Evolutionary conservation across 768 basidiomycete species (phyloP).

Genomic region (Tephrocybe sp.): DNA sequence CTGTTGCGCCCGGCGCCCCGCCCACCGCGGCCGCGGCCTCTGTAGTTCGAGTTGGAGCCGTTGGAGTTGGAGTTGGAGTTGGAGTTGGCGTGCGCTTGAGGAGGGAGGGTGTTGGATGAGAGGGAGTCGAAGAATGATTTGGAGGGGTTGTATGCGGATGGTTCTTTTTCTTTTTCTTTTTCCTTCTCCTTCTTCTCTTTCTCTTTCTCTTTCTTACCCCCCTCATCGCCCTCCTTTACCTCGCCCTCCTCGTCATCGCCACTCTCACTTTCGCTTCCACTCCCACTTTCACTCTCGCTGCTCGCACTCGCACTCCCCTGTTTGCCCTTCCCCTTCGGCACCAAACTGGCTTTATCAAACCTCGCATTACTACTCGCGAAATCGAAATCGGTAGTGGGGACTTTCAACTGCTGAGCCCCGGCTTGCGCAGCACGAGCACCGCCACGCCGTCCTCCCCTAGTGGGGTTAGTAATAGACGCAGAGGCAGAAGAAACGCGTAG

Average conservation of each 20-base stretch:
- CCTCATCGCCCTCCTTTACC: slow-evolving; percentile 26
- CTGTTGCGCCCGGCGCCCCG: slow-evolving; percentile 61
- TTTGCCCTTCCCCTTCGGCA: too few relatives aligned
- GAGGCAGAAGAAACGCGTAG: slow-evolving; percentile 50
- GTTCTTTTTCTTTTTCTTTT: slow-evolving; percentile 35
- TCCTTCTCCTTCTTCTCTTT: slow-evolving; percentile 28
- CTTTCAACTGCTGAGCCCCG: slow-evolving; percentile 44
- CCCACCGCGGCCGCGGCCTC: too few relatives aligned
- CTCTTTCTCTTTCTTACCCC: slow-evolving; percentile 23
- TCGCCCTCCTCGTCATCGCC: slow-evolving; percentile 23
- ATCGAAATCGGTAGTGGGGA: slow-evolving; percentile 81
- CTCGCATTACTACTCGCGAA: slow-evolving; percentile 76
- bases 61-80: too few relatives aligned
- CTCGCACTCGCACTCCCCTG: too few relatives aligned
- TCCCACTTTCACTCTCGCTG: too few relatives aligned
- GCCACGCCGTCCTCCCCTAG: slow-evolving; percentile 19
- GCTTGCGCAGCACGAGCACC: background rate
- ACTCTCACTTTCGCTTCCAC: too few relatives aligned
- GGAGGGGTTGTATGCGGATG: slow-evolving; percentile 68
- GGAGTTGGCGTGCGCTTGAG: too few relatives aligned
- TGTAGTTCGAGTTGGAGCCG: too few relatives aligned
- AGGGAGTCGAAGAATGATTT: slow-evolving; percentile 83
- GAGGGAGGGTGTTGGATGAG: slow-evolving; percentile 35
- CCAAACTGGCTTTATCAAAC: slow-evolving; percentile 73
- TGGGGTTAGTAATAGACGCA: too few relatives aligned